Percentiles rank a stretch among this genome's conserved stretches.
Evolutionary conservation across 331 rosid species (phyloP).

Genomic region (Rhamnella rubrinervis): DNA sequence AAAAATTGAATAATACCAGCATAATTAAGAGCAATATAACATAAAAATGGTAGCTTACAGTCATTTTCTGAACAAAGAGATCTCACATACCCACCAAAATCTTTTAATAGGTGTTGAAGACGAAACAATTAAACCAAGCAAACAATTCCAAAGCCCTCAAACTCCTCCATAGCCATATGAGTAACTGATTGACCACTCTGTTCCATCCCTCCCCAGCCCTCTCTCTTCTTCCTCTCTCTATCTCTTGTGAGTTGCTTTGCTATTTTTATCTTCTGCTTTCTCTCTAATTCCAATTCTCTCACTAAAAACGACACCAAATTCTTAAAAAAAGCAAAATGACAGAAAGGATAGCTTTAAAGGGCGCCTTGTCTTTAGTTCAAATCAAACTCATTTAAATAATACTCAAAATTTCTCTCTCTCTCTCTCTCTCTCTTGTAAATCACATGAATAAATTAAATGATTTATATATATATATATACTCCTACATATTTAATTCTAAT

Average conservation of each 20-base stretch:
- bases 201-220: neutral
- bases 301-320: constrained; percentile 23
- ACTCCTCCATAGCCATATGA: constrained; percentile 27
- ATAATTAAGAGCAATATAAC: constrained; percentile 6
- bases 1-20: constrained; percentile 2
- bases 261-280: constrained; percentile 17
- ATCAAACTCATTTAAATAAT: constrained; percentile 14
- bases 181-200: neutral
- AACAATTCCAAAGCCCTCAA: constrained; percentile 24
- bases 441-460: neutral
- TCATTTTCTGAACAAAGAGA: constrained; percentile 1
- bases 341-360: constrained; percentile 41
- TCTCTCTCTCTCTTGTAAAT: neutral
- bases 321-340: constrained; percentile 32
- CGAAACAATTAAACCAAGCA: constrained; percentile 27
- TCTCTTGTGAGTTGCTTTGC: neutral
- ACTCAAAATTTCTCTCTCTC: neutral
- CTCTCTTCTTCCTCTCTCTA: neutral
- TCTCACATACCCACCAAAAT: constrained; percentile 35
- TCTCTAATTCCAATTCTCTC: constrained; percentile 19
- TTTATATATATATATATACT: no score
- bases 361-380: constrained; percentile 50
- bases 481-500: neutral
- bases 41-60: neutral
- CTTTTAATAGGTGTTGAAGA: constrained; percentile 12